Percentiles rank a stretch among this genome's conserved stretches.
These are phyloP conservation scores for Penicillium salamii DNA, from an alignment of 495 filamentous ascomycete species.

Conservation along the genomic window DNA sequence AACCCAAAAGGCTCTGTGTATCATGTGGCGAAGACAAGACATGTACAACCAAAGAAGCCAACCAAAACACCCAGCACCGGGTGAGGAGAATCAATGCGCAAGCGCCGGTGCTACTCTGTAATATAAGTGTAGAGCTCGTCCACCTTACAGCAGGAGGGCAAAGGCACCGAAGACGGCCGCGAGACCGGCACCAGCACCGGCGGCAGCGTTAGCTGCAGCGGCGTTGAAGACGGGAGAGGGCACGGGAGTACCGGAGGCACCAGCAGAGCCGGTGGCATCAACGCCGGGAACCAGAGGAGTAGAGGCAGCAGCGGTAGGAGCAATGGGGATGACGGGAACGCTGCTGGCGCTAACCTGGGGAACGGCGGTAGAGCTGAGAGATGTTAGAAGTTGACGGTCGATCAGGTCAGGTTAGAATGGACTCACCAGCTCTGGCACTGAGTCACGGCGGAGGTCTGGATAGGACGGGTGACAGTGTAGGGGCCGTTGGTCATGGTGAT, in stretches of 20 bases:
- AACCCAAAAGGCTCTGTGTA: slow-evolving; percentile 21
- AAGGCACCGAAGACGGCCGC: slow-evolving; percentile 72
- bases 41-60: slow-evolving; percentile 21
- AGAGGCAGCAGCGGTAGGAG: slow-evolving; percentile 27
- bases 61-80: slow-evolving; percentile 10
- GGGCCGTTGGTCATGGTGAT: slow-evolving; percentile 65
- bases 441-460: slow-evolving; percentile 59
- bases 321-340: slow-evolving; percentile 44
- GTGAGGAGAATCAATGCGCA: neutral
- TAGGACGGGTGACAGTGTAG: slow-evolving; percentile 67
- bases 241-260: slow-evolving; percentile 41
- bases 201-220: slow-evolving; percentile 46
- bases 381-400: slow-evolving; percentile 7
- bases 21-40: slow-evolving; percentile 28
- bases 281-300: slow-evolving; percentile 5
- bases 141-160: slow-evolving; percentile 71
- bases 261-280: slow-evolving; percentile 27
- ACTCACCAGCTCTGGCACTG: slow-evolving; percentile 64
- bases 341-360: slow-evolving; percentile 1
- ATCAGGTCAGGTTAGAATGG: neutral
- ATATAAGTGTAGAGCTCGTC: slow-evolving; percentile 7
- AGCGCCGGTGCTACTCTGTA: slow-evolving; percentile 6
- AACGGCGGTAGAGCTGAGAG: slow-evolving; percentile 20
- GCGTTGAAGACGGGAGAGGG: slow-evolving; percentile 49
- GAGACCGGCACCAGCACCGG: slow-evolving; percentile 65